Conservation (phyloP, 768 basidiomycete species). For the Xanthoconium purpureum region DNA sequence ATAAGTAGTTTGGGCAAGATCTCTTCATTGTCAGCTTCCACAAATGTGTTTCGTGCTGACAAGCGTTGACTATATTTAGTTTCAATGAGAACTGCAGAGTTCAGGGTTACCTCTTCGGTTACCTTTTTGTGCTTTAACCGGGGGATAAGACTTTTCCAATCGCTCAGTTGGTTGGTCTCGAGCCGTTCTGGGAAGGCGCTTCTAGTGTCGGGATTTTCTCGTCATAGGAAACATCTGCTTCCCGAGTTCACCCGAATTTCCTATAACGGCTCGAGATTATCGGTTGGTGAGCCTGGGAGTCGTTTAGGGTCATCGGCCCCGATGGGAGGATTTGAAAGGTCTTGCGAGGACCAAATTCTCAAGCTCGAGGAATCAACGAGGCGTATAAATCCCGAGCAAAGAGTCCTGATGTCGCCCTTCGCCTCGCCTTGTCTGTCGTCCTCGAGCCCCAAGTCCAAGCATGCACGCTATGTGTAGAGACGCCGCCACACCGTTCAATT, state of each 20-base stretch:
- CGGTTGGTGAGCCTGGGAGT: constrained; percentile 10
- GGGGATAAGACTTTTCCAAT: background rate
- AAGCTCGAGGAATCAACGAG: background rate
- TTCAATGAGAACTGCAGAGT: constrained; percentile 1
- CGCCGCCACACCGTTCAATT: constrained; percentile 42
- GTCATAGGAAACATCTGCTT: too few relatives aligned
- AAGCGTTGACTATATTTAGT: background rate
- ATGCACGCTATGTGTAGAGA: constrained; percentile 17
- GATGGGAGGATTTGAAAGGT: background rate
- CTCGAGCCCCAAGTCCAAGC: background rate
- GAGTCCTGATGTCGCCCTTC: background rate
- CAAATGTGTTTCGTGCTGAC: background rate
- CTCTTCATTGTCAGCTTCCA: too few relatives aligned
- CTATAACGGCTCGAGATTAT: too few relatives aligned
- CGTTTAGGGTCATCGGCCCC: background rate
- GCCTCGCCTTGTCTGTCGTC: background rate
- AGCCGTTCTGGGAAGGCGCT: too few relatives aligned
- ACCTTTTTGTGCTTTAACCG: background rate
- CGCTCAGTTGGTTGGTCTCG: too few relatives aligned
- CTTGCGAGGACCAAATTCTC: background rate
- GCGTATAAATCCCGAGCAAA: constrained; percentile 13
- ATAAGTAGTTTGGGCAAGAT: too few relatives aligned
- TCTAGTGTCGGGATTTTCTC: too few relatives aligned
- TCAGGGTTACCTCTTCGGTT: background rate
- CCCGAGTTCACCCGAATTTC: too few relatives aligned